Evolutionary conservation across 768 basidiomycete species (phyloP).

Genomic region (Termitomyces sp.): DNA sequence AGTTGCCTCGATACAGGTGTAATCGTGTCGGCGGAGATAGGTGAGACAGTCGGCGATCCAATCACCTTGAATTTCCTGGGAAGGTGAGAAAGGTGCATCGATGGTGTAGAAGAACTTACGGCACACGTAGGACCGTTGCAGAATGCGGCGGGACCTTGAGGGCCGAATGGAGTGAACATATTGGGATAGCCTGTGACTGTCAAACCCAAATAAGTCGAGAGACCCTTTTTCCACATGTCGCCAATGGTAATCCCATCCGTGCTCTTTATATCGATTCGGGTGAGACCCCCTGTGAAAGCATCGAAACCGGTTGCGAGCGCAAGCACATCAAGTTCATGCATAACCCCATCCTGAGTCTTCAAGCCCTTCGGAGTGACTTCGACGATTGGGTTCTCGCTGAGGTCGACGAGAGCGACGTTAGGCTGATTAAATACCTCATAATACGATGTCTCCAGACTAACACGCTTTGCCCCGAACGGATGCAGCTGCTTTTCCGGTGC

Average conservation of each 20-base stretch:
- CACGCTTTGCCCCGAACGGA: slow-evolving; percentile 21
- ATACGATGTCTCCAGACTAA: slow-evolving; percentile 16
- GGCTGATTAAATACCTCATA: slow-evolving; percentile 21
- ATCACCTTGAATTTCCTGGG: slow-evolving; percentile 19
- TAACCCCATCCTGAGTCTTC: slow-evolving; percentile 14
- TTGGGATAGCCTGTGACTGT: slow-evolving; percentile 17
- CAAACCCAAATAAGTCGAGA: slow-evolving; percentile 20
- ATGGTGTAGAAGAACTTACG: slow-evolving; percentile 7
- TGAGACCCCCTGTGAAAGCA: slow-evolving; percentile 17
- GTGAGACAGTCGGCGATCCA: slow-evolving; percentile 19
- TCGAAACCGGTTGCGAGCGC: slow-evolving; percentile 21
- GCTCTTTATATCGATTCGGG: slow-evolving; percentile 16
- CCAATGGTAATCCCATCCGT: slow-evolving; percentile 13
- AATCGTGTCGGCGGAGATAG: slow-evolving; percentile 11
- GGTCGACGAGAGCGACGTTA: slow-evolving; percentile 17
- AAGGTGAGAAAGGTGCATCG: not conserved
- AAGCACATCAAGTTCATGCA: slow-evolving; percentile 17
- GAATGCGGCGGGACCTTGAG: slow-evolving; percentile 20
- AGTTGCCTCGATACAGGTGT: slow-evolving; percentile 10
- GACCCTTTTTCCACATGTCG: slow-evolving; percentile 18
- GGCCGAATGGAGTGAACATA: slow-evolving; percentile 21
- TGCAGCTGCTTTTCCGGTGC: slow-evolving; percentile 17
- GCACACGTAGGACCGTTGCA: slow-evolving; percentile 20
- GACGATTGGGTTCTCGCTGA: slow-evolving; percentile 15
- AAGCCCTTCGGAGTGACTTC: slow-evolving; percentile 17